Percentiles rank a stretch among this genome's conserved stretches.
These are phyloP conservation scores for Coniferiporia weirii DNA, from an alignment of 1,284 basidiomycete genomes.

Conservation along the genomic window DNA sequence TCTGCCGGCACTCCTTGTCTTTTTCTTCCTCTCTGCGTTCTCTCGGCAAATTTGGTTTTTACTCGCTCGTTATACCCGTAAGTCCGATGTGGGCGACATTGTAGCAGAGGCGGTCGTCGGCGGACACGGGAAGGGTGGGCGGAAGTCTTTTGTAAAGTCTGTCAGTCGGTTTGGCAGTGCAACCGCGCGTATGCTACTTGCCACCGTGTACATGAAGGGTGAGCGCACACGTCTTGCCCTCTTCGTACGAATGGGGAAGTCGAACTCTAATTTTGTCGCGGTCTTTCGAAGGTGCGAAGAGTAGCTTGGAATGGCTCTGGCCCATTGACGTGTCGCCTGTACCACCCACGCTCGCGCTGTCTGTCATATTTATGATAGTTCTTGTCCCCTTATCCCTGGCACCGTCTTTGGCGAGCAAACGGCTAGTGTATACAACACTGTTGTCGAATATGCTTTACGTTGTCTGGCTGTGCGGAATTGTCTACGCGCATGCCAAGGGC, in stretches of 20 bases:
- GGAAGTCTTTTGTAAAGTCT: conserved; percentile 36
- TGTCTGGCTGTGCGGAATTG: conserved; percentile 50
- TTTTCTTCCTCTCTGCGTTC: conserved; percentile 53
- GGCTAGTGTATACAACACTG: conserved; percentile 51
- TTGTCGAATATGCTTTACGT: conserved; percentile 52
- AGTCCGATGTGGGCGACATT: conserved; percentile 59
- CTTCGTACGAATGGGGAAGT: background rate
- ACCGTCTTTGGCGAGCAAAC: conserved; percentile 46
- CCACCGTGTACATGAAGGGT: conserved; percentile 62
- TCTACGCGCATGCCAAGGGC: conserved; percentile 45
- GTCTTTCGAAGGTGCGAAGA: conserved; percentile 28
- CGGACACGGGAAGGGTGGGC: conserved; percentile 43
- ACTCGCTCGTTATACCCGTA: conserved; percentile 60
- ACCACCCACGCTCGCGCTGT: conserved; percentile 33
- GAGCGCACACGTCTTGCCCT: conserved; percentile 25
- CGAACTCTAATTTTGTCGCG: conserved; percentile 47
- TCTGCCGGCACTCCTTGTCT: conserved; percentile 46
- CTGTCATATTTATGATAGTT: conserved; percentile 36
- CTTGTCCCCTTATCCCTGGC: conserved; percentile 48
- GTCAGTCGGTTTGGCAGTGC: conserved; percentile 40
- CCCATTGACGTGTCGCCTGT: conserved; percentile 30
- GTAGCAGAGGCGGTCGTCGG: conserved; percentile 56
- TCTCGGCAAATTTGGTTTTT: conserved; percentile 69
- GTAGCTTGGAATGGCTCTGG: conserved; percentile 9
- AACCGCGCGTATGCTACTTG: conserved; percentile 43